Evolutionary conservation across 2,329 filamentous ascomycete species (phyloP), one percentile per base, ranked within the genome.

Genomic region (Pestalotiopsis sp.): DNA sequence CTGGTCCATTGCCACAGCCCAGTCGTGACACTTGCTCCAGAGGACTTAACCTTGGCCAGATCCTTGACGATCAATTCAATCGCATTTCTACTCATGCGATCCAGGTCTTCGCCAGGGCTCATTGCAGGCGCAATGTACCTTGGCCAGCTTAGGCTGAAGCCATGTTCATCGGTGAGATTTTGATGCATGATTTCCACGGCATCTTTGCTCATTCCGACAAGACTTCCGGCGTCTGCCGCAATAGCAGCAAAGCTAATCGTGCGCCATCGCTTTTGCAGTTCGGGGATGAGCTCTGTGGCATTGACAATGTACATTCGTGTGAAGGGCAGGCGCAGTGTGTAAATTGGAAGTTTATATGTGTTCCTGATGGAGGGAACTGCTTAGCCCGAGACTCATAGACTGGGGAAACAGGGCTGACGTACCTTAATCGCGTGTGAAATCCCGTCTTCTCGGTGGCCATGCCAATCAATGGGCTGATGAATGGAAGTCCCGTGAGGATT

Each of bases 261-360:
- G 7, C 73, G 73, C 73, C 73, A 78, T 66, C 76, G 74, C 36
- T 72, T 74, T 45, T 77, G 73, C 3, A 76, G 4, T 1, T 27
- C 39, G 2, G 75, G 73, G 25, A 78, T 75, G 27, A 76, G 70
- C 12, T 74, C 68, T 1, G 72, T 73, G 1, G 72, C 68, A 58
- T 76, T 76, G 64, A 77, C 71, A 4, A 77, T 61, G 66, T 76
- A 76, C 7, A 76, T 74, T 5, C 74, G 71, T 4, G 65, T 65
- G 36, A 73, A 73, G 2, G 74, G 75, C 25, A 77, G 20, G 2
- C 74, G 72, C 1, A 76, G 71, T 2, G 74, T 77, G 38, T 77
- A 77, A 13, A 77, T 75, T 20, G 75, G 74, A 0, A 75, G 72
- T 4, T 27, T 14, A 61, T 61, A 61, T 38, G 9, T 14, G 27